phyloP scores from a whole-genome alignment of 2,329 filamentous ascomycete genomes.

The Cryoendolithus antarcticus region DNA sequence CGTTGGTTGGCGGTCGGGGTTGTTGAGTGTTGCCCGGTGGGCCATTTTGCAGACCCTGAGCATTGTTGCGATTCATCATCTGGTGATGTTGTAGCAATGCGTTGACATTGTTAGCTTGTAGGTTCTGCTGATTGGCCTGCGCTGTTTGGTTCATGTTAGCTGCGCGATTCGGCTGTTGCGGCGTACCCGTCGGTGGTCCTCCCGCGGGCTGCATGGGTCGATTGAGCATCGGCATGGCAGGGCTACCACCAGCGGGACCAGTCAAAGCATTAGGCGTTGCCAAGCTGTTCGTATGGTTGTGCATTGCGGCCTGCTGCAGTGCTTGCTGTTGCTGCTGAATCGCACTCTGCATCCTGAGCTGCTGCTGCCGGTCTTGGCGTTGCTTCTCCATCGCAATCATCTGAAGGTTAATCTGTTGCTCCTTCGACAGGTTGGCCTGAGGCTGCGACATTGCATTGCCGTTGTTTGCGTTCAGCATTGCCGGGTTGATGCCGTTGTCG shows the following conservation, averaged over 20 bases:
- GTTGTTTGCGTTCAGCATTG: conserved; percentile 23
- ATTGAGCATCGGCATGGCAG: conserved; percentile 38
- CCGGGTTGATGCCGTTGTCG: conserved; percentile 17
- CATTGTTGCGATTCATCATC: conserved; percentile 21
- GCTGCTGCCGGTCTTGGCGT: conserved; percentile 17
- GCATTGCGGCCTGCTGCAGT: conserved; percentile 32
- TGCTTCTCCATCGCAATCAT: conserved; percentile 25
- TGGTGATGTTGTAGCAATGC: conserved; percentile 20
- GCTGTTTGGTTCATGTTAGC: conserved; percentile 3
- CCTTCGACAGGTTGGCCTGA: conserved; percentile 8
- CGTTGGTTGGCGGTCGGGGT: no score
- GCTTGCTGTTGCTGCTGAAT: conserved; percentile 23
- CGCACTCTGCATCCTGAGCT: conserved; percentile 26
- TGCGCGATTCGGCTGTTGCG: conserved; percentile 16
- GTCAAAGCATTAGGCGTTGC: conserved; percentile 28
- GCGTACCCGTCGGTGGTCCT: conserved; percentile 23
- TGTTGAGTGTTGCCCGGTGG: no score
- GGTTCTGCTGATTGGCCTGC: conserved; percentile 13
- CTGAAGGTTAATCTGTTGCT: conserved; percentile 16
- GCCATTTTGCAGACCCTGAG: not conserved
- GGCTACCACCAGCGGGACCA: conserved; percentile 24
- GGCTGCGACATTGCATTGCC: conserved; percentile 4
- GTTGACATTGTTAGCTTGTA: conserved; percentile 13
- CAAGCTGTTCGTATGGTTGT: conserved; percentile 29
- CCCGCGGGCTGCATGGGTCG: conserved; percentile 35